Base-by-base conservation (phyloP, 106 monocot species). In the Narthecium ossifragum region DNA sequence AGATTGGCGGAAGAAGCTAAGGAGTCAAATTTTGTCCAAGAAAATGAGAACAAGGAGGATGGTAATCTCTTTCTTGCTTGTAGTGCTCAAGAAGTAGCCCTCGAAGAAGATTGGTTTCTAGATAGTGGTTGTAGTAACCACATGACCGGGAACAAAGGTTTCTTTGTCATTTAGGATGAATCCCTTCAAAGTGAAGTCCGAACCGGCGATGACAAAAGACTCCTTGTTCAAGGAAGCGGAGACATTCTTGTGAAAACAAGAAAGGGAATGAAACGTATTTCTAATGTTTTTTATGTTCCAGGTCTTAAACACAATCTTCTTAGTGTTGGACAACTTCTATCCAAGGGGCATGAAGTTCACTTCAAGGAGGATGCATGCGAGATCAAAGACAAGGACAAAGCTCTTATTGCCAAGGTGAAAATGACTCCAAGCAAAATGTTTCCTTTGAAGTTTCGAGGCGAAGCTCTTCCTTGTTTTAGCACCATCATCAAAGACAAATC, bases 221-320 rank as follows among this genome's bases (percentile, higher is more conserved):
- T 53, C n/a, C n/a, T 2, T 0, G 38, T 51, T 2, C 18, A 60
- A 29, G 59, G 25, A 34, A 13, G 4, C 17, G 50, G 59, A 21
- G 51, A 59, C 27, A 51, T 69, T 60, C 24, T 52, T 36, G 26
- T 59, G 3, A 5, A 50, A 0, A 25, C 59, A 17, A 68, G 54
- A 23, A 38, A 40, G 18, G 50, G 29, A 23, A 9, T 0, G 2
- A 36, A 59, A 24, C 12, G 8, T 10, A 38, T 51, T 7, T 10
- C 36, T 2, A 30, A 49, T 59, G 34, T 47, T 0, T 50, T 31
- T 13, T 49, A 26, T 38, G 26, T 68, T 46, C 48, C n/a, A 3
- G 59, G 27, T 8, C 36, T 61, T 2, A 61, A 61, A 31, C 30
- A 70, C 21, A 70, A 61, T 39, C 60, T 70, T 61, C 31, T 61